Conservation (phyloP, 163 green algal genomes). For the Scenedesmus sp. region DNA sequence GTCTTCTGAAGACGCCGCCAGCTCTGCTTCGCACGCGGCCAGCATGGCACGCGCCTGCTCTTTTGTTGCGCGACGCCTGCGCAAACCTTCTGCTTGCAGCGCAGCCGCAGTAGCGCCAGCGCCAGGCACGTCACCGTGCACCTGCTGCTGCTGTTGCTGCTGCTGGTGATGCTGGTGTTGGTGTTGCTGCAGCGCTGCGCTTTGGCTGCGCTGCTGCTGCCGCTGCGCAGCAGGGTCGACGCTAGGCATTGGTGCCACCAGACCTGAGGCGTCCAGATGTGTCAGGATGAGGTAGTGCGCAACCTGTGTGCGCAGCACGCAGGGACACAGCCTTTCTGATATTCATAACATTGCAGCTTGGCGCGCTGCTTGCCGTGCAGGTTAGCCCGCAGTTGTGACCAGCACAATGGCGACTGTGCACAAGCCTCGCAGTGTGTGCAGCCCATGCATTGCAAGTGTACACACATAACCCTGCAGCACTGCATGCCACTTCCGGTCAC, state of each 20-base stretch:
- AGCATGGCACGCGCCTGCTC: not conserved
- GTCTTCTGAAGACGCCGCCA: not conserved
- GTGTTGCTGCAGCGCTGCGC: conserved; percentile 12
- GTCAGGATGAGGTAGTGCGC: conserved; percentile 69
- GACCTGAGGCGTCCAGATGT: conserved; percentile 48
- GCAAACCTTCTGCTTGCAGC: not conserved
- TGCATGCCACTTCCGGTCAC: too few species aligned
- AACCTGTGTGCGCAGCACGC: conserved; percentile 43
- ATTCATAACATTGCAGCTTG: too few species aligned
- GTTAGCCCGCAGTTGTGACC: not conserved
- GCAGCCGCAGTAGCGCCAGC: conserved; percentile 14
- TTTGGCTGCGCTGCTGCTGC: conserved; percentile 15
- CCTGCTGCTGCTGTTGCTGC: conserved; percentile 22
- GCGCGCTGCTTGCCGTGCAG: too few species aligned
- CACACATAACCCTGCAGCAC: not conserved
- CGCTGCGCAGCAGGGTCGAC: not conserved
- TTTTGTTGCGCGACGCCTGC: not conserved
- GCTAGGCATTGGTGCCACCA: not conserved
- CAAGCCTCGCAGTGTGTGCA: too few species aligned
- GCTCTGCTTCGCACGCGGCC: not conserved
- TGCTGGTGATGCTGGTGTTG: not conserved
- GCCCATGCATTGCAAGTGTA: too few species aligned
- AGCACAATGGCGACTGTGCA: too few species aligned
- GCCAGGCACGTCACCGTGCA: not conserved
- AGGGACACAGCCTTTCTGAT: too few species aligned